phyloP scores from a whole-genome alignment of 1,284 basidiomycete genomes.

The Pseudozyma tsukubaensis region DNA sequence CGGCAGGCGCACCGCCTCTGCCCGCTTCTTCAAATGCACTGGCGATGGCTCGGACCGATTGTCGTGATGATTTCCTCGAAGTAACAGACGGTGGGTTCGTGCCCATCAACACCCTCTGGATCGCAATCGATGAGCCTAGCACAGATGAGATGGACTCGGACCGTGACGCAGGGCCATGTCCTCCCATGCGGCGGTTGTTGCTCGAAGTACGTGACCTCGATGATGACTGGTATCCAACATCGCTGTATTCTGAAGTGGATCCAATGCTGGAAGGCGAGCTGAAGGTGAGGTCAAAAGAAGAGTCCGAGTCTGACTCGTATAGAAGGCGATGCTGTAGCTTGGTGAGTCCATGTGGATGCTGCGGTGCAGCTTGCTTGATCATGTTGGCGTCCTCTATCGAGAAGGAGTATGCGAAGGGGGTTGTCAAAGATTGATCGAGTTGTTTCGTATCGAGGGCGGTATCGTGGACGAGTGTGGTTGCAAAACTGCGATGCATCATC shows the following conservation, averaged over 20 bases:
- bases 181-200: conserved; percentile 12
- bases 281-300: conserved; percentile 35
- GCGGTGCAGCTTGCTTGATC: conserved; percentile 46
- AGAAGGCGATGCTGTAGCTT: conserved; percentile 49
- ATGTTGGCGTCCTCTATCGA: conserved; percentile 18
- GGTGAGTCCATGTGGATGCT: conserved; percentile 37
- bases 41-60: conserved; percentile 37
- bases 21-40: conserved; percentile 20
- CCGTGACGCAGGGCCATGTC: conserved; percentile 16
- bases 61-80: conserved; percentile 15
- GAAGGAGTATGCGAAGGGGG: conserved; percentile 21
- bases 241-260: conserved; percentile 40
- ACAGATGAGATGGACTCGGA: conserved; percentile 39
- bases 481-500: conserved; percentile 31
- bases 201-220: conserved; percentile 22
- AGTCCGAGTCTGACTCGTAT: conserved; percentile 49
- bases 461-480: conserved; percentile 5
- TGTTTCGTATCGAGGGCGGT: conserved; percentile 14
- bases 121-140: conserved; percentile 31
- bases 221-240: conserved; percentile 21
- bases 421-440: conserved; percentile 8
- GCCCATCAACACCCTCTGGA: conserved; percentile 36
- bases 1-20: not conserved
- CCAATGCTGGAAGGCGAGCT: conserved; percentile 39
- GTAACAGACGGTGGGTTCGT: conserved; percentile 3